Evolutionary conservation across 2,329 filamentous ascomycete genomes (phyloP).

Genomic region (Sarocladiaceae sp.): DNA sequence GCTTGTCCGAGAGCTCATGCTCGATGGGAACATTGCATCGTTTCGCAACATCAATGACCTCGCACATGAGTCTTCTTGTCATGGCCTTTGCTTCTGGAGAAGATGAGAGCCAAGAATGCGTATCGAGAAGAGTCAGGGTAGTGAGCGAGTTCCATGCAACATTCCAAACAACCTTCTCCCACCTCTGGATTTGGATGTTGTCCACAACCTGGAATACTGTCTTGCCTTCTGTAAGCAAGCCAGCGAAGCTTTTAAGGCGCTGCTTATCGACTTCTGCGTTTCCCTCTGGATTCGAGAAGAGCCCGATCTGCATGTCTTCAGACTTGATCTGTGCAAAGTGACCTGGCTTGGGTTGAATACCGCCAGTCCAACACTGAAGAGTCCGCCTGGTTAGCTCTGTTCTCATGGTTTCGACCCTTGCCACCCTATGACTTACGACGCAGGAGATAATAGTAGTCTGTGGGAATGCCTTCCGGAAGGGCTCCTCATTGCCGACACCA

Average conservation of each 20-base stretch:
- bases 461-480: slow-evolving; percentile 60
- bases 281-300: slow-evolving; percentile 37
- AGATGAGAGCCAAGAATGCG: slow-evolving; percentile 45
- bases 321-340: slow-evolving; percentile 44
- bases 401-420: too few relatives aligned
- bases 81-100: slow-evolving; percentile 39
- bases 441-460: slow-evolving; percentile 51
- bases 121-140: slow-evolving; percentile 49
- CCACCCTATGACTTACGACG: slow-evolving; percentile 42
- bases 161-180: slow-evolving; percentile 59
- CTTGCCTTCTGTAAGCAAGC: slow-evolving; percentile 33
- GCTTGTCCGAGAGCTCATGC: slow-evolving; percentile 40
- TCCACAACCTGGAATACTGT: slow-evolving; percentile 44
- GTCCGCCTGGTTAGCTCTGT: background rate
- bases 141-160: slow-evolving; percentile 59
- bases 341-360: slow-evolving; percentile 44
- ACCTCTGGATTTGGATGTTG: slow-evolving; percentile 53
- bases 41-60: slow-evolving; percentile 52
- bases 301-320: slow-evolving; percentile 51
- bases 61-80: slow-evolving; percentile 46
- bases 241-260: slow-evolving; percentile 35
- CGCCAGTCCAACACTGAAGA: slow-evolving; percentile 42
- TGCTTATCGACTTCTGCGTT: slow-evolving; percentile 25
- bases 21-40: slow-evolving; percentile 45
- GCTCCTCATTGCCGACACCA: slow-evolving; percentile 65